Base-by-base conservation (phyloP, 441 rosid species). In the Aleurites moluccanus region DNA sequence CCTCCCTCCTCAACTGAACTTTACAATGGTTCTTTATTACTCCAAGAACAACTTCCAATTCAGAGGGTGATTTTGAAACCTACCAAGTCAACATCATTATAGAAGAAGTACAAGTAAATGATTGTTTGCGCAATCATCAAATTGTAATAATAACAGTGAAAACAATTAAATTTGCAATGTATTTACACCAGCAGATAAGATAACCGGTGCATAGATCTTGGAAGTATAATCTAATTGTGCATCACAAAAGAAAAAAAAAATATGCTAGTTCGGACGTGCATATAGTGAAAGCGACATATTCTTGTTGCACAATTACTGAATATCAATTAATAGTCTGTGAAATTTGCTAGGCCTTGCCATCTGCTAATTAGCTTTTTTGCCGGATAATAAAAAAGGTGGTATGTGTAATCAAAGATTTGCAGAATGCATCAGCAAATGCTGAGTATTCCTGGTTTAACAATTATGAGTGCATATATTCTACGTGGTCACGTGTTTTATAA, bases 31-130 rank as follows among this genome's bases (percentile, higher is more conserved):
- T 88, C 84, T 88, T 88, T 80, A 93, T 85, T 69, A 93, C 92
- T 79, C 98, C 97, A 80, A 93, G 91, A 76, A 91, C 88, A 69
- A 88, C 79, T 83, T 96, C 98, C 73, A 90, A 82, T 74, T 93
- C 93, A 49, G 97, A 96, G 47, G 98, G 94, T 72, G 90, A 83
- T 82, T 91, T 93, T 81, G 97, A 91, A 72, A 89, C 90, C 99
- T 93, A 84, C 64, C 40, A 74, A 65, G 47, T n/a, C 28, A 69
- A 71, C 65, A 67, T 23, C 44, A 73, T 69, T 71, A 72, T 56
- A 62, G 73, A 40, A 20, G 75, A 28, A 65, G 25, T 62, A 33
- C 15, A 53, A 21, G 44, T 25, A 64, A 78, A 63, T 38, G 42
- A 23, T 0, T 16, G 56, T 3, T 5, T 52, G 35, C 50, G 44